A percentile compares a stretch with the other conserved stretches of the same genome.
These are phyloP conservation scores for Talaromyces sp. DNA, from an alignment of 2,329 filamentous ascomycete species.

Conservation along the genomic window DNA sequence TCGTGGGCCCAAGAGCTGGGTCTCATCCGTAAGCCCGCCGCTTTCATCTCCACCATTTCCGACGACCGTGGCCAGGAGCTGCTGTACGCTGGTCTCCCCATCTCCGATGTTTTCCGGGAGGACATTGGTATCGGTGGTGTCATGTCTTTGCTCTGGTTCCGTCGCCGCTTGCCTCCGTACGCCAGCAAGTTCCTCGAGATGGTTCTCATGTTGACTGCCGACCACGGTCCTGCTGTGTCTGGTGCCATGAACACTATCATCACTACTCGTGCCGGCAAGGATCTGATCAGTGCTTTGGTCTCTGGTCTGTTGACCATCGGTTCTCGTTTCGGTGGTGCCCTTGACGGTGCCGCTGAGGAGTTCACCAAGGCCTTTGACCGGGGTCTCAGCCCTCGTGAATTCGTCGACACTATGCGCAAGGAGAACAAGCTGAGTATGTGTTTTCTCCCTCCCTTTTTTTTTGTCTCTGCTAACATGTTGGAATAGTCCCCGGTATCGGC, in stretches of 20 bases:
- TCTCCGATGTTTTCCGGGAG: slow-evolving; percentile 99
- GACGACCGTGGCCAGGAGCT: slow-evolving; percentile 99
- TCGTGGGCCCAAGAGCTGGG: slow-evolving; percentile 99
- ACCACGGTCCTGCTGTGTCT: slow-evolving; percentile 97
- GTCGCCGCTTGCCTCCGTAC: slow-evolving; percentile 89
- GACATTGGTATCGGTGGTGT: slow-evolving; percentile 99
- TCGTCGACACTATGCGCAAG: slow-evolving; percentile 98
- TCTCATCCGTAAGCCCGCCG: slow-evolving; percentile 98
- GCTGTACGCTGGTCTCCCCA: slow-evolving; percentile 97
- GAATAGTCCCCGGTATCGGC: slow-evolving; percentile 83
- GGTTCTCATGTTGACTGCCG: slow-evolving; percentile 99
- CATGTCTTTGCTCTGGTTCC: slow-evolving; percentile 99
- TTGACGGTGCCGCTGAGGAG: slow-evolving; percentile 96
- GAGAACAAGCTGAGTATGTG: slow-evolving; percentile 92
- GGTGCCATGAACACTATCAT: slow-evolving; percentile 99
- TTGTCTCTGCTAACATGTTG: slow-evolving; percentile 12
- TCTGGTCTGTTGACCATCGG: slow-evolving; percentile 97
- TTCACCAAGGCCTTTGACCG: slow-evolving; percentile 98
- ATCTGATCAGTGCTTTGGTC: slow-evolving; percentile 91
- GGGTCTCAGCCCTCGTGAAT: slow-evolving; percentile 95
- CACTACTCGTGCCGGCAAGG: slow-evolving; percentile 97
- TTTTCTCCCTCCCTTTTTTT: no score
- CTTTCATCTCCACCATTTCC: slow-evolving; percentile 99
- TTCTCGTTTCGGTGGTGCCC: slow-evolving; percentile 95
- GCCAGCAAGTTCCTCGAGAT: slow-evolving; percentile 99